phyloP scores from a whole-genome alignment of 768 basidiomycete genomes.

The Podaxis sp. region DNA sequence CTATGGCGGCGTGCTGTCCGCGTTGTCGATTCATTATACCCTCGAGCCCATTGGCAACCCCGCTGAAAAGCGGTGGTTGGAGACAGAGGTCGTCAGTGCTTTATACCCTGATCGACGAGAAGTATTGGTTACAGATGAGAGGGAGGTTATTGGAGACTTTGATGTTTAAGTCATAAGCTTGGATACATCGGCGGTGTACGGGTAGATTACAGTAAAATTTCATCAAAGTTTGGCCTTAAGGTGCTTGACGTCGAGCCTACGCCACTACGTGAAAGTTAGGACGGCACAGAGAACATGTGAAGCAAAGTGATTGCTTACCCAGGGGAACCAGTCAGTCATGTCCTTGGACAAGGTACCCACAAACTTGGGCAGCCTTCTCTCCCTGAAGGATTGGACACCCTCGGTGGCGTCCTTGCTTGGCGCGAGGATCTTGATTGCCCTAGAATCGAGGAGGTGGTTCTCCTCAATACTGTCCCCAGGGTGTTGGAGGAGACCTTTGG shows the following conservation, averaged over 20 bases:
- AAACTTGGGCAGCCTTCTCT: conserved; percentile 46
- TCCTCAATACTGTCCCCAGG: conserved; percentile 51
- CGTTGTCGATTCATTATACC: conserved; percentile 83
- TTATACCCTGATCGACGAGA: conserved; percentile 57
- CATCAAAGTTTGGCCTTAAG: conserved; percentile 32
- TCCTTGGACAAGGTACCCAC: conserved; percentile 42
- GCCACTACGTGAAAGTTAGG: conserved; percentile 33
- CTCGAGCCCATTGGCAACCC: conserved; percentile 59
- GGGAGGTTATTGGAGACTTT: conserved; percentile 45
- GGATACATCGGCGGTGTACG: conserved; percentile 12
- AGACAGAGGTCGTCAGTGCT: conserved; percentile 66
- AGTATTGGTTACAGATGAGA: conserved; percentile 47
- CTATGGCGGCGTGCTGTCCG: conserved; percentile 91
- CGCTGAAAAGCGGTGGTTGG: conserved; percentile 47
- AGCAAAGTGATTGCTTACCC: conserved; percentile 37
- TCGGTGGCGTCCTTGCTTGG: conserved; percentile 43
- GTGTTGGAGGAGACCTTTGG: conserved; percentile 52
- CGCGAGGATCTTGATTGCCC: conserved; percentile 41
- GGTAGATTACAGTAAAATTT: conserved; percentile 24
- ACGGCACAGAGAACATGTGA: not conserved
- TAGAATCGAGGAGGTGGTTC: conserved; percentile 54
- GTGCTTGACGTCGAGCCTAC: conserved; percentile 31
- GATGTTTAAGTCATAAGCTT: not conserved
- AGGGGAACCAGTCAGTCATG: conserved; percentile 46
- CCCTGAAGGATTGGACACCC: conserved; percentile 48